Evolutionary conservation across 192 early-diverging fungal genomes (phyloP).

Genomic region (Entomortierella parvispora): DNA sequence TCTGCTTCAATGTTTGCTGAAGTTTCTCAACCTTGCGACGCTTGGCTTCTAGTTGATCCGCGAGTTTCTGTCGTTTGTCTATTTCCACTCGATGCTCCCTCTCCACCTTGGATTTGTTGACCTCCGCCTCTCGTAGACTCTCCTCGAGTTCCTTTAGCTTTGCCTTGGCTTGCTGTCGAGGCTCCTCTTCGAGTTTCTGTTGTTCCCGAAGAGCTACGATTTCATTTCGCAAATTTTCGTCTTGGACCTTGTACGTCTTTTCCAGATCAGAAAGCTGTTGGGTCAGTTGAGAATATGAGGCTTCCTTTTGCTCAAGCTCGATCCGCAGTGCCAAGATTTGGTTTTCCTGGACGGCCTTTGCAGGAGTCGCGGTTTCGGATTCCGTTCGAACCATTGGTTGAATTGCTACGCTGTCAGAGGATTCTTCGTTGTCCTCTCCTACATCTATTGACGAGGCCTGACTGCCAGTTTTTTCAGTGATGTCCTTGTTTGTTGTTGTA

Average conservation of each 20-base stretch:
- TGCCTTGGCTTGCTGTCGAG: slow-evolving; percentile 42
- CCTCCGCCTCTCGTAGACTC: slow-evolving; percentile 33
- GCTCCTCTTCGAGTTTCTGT: slow-evolving; percentile 46
- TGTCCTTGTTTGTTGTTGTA: neutral
- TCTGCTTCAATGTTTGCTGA: slow-evolving; percentile 19
- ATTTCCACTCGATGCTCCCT: slow-evolving; percentile 46
- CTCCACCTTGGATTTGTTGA: slow-evolving; percentile 38
- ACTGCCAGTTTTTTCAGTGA: too few species aligned
- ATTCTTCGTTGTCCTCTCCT: slow-evolving; percentile 10
- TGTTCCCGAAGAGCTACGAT: slow-evolving; percentile 32
- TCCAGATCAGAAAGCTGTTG: slow-evolving; percentile 44
- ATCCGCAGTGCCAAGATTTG: slow-evolving; percentile 21
- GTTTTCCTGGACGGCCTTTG: slow-evolving; percentile 14
- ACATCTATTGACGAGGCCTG: neutral
- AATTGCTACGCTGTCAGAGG: neutral
- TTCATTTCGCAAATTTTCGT: slow-evolving; percentile 28
- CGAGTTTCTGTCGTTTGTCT: slow-evolving; percentile 31
- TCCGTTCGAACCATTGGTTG: neutral
- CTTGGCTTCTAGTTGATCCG: slow-evolving; percentile 22
- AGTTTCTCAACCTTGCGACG: slow-evolving; percentile 23
- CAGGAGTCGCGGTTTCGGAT: neutral
- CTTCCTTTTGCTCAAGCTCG: slow-evolving; percentile 35
- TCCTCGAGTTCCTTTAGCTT: slow-evolving; percentile 45
- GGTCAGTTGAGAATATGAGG: slow-evolving; percentile 12
- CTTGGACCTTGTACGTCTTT: slow-evolving; percentile 31